Base-by-base conservation (phyloP, 2,329 filamentous ascomycete genomes). In the Ascochyta lentis region DNA sequence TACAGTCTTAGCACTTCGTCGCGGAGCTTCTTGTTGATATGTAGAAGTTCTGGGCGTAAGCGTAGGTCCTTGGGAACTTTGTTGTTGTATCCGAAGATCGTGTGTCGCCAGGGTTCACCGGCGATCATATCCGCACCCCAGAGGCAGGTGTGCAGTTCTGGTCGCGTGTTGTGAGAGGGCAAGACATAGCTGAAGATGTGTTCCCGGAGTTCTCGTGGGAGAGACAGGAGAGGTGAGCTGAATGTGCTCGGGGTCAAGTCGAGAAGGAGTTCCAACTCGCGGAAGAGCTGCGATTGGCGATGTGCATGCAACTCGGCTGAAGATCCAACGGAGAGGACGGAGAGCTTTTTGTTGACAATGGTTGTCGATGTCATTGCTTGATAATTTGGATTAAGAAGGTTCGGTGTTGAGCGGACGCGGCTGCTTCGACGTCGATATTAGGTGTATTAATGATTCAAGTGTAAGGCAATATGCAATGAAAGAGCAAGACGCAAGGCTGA, bases 61-160 rank as follows among this genome's bases (percentile, higher is more conserved):
- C 67, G 60, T 12, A 50, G 34, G 3, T 41, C 42, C 10, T 61
- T 66, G 9, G 70, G 57, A 12, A 74, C 71, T 7, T 56, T 59
- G 24, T 52, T 23, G 8, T 58, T 65, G 54, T 75, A 75, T 9
- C 68, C 71, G 27, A 70, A 72, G 39, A 68, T 67, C 45, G 70
- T 66, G 56, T 72, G 71, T 35, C 68, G 56, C 72, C 72, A 75
- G 12, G 71, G 70, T 22, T 75, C 70, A 10, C 59, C 55, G 23
- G 65, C 61, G 24, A 67, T 58, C 70, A 74, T 73, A 39, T 73
- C 70, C 2, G 71, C 70, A 26, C 66, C 64, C 72, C 72, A 74
- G 1, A 74, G 58, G 51, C 70, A 72, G 3, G 71, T 74, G 49
- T 74, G 72, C 7, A 75, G 59, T 41, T 72, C 71, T 10, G 71